Evolutionary conservation across 208 protist species (phyloP).

Genomic region (Leptomonas pyrrhocoris): DNA sequence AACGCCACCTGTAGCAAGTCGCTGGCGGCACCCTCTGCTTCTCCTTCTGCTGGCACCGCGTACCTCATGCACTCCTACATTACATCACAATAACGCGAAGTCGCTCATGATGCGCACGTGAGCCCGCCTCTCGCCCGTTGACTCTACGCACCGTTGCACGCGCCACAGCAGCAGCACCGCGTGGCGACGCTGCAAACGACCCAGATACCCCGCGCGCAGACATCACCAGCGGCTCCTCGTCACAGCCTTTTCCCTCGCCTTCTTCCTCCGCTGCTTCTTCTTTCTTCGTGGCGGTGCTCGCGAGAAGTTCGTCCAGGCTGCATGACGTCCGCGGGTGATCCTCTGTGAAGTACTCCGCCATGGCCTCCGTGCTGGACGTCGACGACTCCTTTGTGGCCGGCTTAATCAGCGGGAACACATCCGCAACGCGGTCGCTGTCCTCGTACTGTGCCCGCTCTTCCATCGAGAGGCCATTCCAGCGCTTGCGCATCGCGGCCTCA

Average conservation of each 20-base stretch:
- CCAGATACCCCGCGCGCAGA: neutral
- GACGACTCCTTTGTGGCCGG: neutral
- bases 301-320: conserved; percentile 1
- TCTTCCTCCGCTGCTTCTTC: neutral
- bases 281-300: neutral
- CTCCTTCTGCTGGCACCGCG: neutral
- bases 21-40: neutral
- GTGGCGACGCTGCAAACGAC: neutral
- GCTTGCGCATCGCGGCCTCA: conserved; percentile 58
- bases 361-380: neutral
- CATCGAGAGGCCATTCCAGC: conserved; percentile 56
- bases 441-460: conserved; percentile 63
- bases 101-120: neutral
- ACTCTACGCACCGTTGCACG: neutral
- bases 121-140: neutral
- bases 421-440: conserved; percentile 37
- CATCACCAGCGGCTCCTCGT: neutral
- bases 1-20: too few relatives aligned
- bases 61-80: neutral
- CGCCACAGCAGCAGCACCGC: neutral
- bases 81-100: conserved; percentile 26
- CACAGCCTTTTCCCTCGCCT: neutral
- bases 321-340: neutral
- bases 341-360: conserved; percentile 18
- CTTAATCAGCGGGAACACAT: conserved; percentile 46